A percentile compares a stretch with the other conserved stretches of the same genome.
Conservation (phyloP, 83 land plant species). For the Diphasiastrum complanatum region DNA sequence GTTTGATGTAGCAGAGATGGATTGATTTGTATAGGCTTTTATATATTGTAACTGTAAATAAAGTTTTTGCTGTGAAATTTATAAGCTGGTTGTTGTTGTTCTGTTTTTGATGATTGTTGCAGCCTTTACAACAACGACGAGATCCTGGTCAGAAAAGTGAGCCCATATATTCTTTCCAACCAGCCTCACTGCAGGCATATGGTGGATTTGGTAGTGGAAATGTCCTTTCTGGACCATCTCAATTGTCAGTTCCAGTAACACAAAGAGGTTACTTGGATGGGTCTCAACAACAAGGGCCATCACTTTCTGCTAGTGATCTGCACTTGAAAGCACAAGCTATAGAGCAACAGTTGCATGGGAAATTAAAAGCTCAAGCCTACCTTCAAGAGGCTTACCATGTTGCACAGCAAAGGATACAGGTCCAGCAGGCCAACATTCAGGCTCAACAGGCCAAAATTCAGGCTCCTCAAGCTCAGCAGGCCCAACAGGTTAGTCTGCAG, state of each 20-base stretch:
- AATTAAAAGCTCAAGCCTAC: not conserved
- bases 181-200: conserved; percentile 9
- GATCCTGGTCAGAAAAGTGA: conserved; percentile 20
- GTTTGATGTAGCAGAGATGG: no score
- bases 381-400: not conserved
- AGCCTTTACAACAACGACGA: conserved; percentile 12
- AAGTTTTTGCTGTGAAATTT: no score
- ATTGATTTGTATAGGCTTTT: no score
- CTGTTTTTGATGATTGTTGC: no score
- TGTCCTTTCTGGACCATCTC: no score
- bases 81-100: no score
- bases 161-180: not conserved
- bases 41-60: no score
- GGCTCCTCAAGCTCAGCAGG: no score
- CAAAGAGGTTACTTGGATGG: not conserved
- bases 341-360: not conserved
- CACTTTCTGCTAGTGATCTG: no score
- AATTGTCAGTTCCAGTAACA: conserved; percentile 12
- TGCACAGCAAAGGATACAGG: not conserved
- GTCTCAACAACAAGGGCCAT: not conserved
- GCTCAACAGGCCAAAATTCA: no score
- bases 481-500: no score
- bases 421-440: not conserved
- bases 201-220: no score
- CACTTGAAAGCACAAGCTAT: not conserved